phyloP scores from a whole-genome alignment of 371 early-diverging fungal species.

The Mucor saturninus region DNA sequence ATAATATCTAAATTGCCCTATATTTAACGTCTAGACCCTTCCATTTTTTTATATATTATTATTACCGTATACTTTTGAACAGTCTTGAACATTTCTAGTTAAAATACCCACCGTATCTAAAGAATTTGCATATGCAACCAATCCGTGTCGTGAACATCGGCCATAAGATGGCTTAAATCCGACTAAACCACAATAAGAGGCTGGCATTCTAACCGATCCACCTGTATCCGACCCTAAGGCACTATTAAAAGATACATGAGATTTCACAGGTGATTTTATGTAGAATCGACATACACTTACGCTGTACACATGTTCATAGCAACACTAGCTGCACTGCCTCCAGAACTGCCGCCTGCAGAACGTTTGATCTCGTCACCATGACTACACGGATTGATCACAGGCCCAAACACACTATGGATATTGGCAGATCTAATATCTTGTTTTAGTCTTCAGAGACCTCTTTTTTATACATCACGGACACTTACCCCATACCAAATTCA shows the following conservation, averaged over 20 bases:
- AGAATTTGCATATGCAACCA: slow-evolving; percentile 88
- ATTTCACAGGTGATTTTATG: not conserved
- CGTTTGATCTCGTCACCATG: slow-evolving; percentile 26
- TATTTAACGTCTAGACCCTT: not conserved
- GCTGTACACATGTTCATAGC: slow-evolving; percentile 75
- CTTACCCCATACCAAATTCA: slow-evolving; percentile 97
- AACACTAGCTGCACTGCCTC: slow-evolving; percentile 94
- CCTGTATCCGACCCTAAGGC: slow-evolving; percentile 94
- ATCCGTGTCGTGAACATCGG: slow-evolving; percentile 83
- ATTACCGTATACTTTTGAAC: slow-evolving; percentile 59
- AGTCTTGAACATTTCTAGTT: slow-evolving; percentile 61
- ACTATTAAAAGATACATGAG: slow-evolving; percentile 32
- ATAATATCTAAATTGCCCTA: slow-evolving; percentile 50
- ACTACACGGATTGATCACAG: slow-evolving; percentile 54
- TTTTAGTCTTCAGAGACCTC: not conserved
- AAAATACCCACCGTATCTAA: slow-evolving; percentile 90
- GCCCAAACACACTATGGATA: slow-evolving; percentile 54
- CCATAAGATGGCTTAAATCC: slow-evolving; percentile 96
- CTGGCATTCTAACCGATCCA: slow-evolving; percentile 92
- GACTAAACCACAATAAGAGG: slow-evolving; percentile 91
- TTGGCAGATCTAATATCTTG: slow-evolving; percentile 51
- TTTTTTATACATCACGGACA: not conserved
- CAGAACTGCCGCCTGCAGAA: slow-evolving; percentile 91
- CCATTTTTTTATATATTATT: not conserved
- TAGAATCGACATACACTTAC: slow-evolving; percentile 50